Conservation (phyloP, 106 monocot species). For the Acanthochlamys bracteata region DNA sequence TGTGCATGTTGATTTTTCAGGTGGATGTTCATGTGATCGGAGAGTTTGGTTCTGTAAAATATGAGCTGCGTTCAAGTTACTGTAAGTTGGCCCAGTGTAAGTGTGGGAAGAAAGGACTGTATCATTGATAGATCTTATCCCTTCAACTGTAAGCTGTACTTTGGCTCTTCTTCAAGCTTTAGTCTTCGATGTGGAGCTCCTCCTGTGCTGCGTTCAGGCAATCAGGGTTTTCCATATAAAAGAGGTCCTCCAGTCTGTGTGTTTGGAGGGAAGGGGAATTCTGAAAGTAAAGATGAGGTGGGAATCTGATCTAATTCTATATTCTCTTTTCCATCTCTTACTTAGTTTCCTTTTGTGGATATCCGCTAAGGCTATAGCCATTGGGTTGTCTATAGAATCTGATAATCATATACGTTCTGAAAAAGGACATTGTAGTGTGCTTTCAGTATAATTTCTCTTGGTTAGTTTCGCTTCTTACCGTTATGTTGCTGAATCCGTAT, state of each 20-base stretch:
- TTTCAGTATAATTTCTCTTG: no score
- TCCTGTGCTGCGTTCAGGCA: neutral
- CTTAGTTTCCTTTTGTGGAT: neutral
- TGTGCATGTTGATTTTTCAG: no score
- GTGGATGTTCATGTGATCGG: neutral
- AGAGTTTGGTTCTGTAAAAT: neutral
- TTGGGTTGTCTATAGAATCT: neutral
- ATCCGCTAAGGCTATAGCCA: neutral
- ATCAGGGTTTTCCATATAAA: neutral
- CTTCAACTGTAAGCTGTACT: neutral
- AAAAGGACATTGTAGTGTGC: no score
- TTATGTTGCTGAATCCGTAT: no score
- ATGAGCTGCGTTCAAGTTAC: conserved; percentile 18
- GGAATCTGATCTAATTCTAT: neutral
- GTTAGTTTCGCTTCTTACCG: no score
- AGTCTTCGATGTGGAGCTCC: neutral
- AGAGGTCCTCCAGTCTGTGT: conserved; percentile 12
- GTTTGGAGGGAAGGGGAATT: conserved; percentile 16
- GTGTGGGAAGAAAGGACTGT: neutral
- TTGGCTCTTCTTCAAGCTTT: neutral
- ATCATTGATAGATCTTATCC: neutral
- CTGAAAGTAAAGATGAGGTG: conserved; percentile 14
- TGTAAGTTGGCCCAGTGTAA: conserved; percentile 1
- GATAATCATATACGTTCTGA: no score
- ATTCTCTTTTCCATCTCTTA: neutral